phyloP scores from a whole-genome alignment of 495 filamentous ascomycete species.

The Daldinia childiae region DNA sequence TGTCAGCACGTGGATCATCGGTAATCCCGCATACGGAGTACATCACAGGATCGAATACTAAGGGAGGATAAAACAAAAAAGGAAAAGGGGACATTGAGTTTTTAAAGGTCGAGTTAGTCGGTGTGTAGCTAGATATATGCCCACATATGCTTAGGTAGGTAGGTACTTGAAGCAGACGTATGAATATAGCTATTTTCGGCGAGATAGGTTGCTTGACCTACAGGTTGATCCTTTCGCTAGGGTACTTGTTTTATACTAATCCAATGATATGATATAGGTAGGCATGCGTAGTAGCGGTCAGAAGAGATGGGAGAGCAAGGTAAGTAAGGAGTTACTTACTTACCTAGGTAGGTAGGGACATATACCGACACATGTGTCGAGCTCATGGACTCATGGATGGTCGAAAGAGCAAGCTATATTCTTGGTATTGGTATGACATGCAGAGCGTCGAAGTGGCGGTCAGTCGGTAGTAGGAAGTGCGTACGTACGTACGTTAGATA shows the following conservation, averaged over 20 bases:
- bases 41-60: not conserved
- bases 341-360: too few species aligned
- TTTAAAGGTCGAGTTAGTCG: too few species aligned
- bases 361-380: not conserved
- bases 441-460: not conserved
- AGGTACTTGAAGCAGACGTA: too few species aligned
- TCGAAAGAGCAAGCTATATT: not conserved
- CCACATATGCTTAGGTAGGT: too few species aligned
- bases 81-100: not conserved
- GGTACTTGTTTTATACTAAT: not conserved
- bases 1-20: not conserved
- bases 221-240: not conserved
- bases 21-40: not conserved
- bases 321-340: not conserved
- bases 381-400: not conserved
- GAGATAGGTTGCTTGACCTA: not conserved
- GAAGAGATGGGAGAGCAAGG: not conserved
- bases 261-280: too few species aligned
- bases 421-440: conserved; percentile 3
- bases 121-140: too few species aligned
- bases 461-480: not conserved
- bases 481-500: not conserved
- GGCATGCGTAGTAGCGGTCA: not conserved
- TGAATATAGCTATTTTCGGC: not conserved
- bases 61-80: not conserved